Evolutionary conservation across 495 filamentous ascomycete species (phyloP), one percentile per base, ranked within the genome.

Genomic region (Neurospora sp.): DNA sequence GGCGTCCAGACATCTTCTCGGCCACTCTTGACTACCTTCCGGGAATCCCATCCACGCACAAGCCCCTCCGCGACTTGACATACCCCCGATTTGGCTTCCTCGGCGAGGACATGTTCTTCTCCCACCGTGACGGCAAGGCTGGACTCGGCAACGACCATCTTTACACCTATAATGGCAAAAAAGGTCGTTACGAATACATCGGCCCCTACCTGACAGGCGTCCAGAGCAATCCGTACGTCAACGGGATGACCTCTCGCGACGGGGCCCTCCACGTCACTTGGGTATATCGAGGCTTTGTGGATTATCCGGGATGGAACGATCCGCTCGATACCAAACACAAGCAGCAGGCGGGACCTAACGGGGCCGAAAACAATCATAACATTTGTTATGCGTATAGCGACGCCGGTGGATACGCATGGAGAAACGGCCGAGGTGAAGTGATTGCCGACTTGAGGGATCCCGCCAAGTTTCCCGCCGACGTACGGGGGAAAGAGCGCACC

Each of bases 61-160:
- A 73, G 69, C 77, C 77, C 38, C 81, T 85, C 71, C 74, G 75
- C 60, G 80, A 84, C 72, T 78, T 87, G 6, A 87, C 86, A 0
- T 87, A 87, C 74, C 85, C 86, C 38, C 83, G 85, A 4, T 87
- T 87, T 73, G 79, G 82, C 18, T 70, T 74, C 5, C 60, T 80
- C 0, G 75, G 75, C 1, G 38, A 72, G 39, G 73, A 77, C 62
- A 78, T 87, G 16, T 80, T 87, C 35, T 83, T 82, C 73, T 82
- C 85, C 18, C 79, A 85, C 73, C 85, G 86, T 1, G 85, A 85
- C 35, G 84, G 85, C 70, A 85, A 84, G 75, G 86, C 84, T 23
- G 85, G 85, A 4, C 77, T 86, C 2, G 85, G 86, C 8, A 84
- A 85, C 75, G 84, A 85, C 73, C 83, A 85, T 44, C 73, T 87